Conservation (phyloP, 2,329 filamentous ascomycete genomes). For the Aureobasidium vineae region DNA sequence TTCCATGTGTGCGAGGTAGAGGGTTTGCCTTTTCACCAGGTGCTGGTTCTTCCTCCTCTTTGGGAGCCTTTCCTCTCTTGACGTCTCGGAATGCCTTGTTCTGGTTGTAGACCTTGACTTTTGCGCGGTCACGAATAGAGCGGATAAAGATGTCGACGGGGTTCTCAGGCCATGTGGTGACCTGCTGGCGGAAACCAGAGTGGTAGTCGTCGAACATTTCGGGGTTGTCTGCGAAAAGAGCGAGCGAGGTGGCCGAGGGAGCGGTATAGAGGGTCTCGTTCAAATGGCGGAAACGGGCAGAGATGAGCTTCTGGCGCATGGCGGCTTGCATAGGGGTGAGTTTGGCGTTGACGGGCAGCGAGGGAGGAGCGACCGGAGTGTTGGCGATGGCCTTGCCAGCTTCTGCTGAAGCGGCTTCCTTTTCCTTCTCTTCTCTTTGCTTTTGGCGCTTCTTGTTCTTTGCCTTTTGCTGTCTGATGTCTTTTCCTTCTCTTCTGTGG, state of each 20-base stretch:
- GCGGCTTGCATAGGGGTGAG: slow-evolving; percentile 89
- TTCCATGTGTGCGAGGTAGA: slow-evolving; percentile 69
- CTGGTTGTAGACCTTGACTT: slow-evolving; percentile 44
- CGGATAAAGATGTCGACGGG: slow-evolving; percentile 84
- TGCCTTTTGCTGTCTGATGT: slow-evolving; percentile 32
- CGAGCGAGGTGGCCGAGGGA: slow-evolving; percentile 77
- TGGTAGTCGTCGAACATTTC: slow-evolving; percentile 98
- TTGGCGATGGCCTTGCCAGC: slow-evolving; percentile 29
- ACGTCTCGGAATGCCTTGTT: slow-evolving; percentile 38
- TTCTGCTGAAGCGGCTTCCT: slow-evolving; percentile 44
- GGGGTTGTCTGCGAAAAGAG: slow-evolving; percentile 77
- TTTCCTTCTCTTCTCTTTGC: slow-evolving; percentile 7
- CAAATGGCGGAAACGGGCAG: slow-evolving; percentile 92
- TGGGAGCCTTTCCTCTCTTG: slow-evolving; percentile 44
- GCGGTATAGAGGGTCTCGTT: slow-evolving; percentile 96
- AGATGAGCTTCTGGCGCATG: slow-evolving; percentile 93
- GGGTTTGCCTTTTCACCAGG: slow-evolving; percentile 38
- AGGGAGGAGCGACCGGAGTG: slow-evolving; percentile 36
- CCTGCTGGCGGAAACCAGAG: slow-evolving; percentile 91
- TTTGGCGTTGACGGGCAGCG: slow-evolving; percentile 50
- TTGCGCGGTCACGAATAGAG: slow-evolving; percentile 67
- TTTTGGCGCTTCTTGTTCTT: slow-evolving; percentile 31
- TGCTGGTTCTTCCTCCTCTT: slow-evolving; percentile 31
- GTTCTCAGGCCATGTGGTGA: slow-evolving; percentile 94
- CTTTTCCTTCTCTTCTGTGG: slow-evolving; percentile 38